Base-by-base conservation (phyloP, 2,329 filamentous ascomycete species). In the Dactylellina drechsleri region DNA sequence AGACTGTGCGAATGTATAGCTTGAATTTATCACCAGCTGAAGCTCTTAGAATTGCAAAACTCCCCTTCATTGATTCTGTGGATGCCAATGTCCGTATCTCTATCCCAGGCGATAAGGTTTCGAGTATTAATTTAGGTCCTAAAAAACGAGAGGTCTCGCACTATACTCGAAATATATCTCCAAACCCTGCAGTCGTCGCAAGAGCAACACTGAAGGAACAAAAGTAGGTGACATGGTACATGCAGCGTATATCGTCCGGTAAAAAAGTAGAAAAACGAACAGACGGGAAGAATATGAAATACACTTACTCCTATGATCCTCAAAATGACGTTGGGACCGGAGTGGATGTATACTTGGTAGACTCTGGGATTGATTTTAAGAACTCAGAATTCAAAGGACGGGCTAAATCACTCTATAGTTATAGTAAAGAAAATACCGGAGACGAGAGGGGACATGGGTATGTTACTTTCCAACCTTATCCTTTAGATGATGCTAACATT, bases 331-430 rank as follows among this genome's bases (percentile, higher is more conserved):
- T 16, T 2, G 58, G 41, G 10, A 23, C 43, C 12, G 58, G 58
- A 7, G 58, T 61, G 1, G 58, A 61, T 31, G 58, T 61, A 31
- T 61, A 61, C 36, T n/a, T 61, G 16, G 12, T 49, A 12, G 58
- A 61, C 16, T n/a, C 20, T 23, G 58, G 58, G 5, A 31, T 61
- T n/a, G 58, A 61, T 41, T 6, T 31, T 2, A 31, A 36, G 26
- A 47, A 61, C 12, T 13, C 41, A 7, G 41, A 61, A 7, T 50
- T 61, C 31, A n/a, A 16, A 28, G 43, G 41, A 16, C 41, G 58
- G 16, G 58, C 43, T 8, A 50, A 61, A 20, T 15, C 13, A 20
- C 3, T 50, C 4, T 59, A n/a, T 23, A 59, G 18, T 18, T 31
- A 28, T 43, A 45, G 15, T 5, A 41, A 16, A 12, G n/a, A 16